Evolutionary conservation across 768 basidiomycete species (phyloP), one percentile per base, ranked within the genome.

Genomic region (Saitozyma podzolica): DNA sequence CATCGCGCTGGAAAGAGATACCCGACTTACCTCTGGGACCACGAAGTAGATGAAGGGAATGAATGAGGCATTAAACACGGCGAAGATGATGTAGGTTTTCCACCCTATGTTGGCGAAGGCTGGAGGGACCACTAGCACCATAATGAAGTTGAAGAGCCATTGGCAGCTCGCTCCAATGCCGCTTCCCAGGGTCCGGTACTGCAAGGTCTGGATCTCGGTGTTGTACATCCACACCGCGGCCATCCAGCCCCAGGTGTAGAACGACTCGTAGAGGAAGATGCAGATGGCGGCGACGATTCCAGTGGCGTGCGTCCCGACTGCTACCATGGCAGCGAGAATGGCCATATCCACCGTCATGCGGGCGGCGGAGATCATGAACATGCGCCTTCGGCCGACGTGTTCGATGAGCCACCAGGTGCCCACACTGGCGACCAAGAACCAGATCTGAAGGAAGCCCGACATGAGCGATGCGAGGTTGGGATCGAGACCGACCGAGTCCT

Each of bases 391-490:
- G 10, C 57, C 57, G 29, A 58, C 40, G 40, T 40, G 39, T 10
- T 49, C 57, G 47, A 58, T 40, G 19, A 58, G 40, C n/a, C 40
- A 58, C 57, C 57, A 58, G 9, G 57, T 58, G 40, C 14, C 20
- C 19, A 58, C 14, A 40, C 45, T 49, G 11, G 57, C 57, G 43
- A 58, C 45, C 10, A 58, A 45, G 49, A 58, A 58, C 45, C 45
- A 58, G 29, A 58, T 40, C 40, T 58, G 57, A 14, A 58, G 57
- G 41, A 40, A 58, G 14, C 57, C 57, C 6, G n/a, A 13, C 57
- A 58, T 58, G 29, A 58, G 48, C 14, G 13, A 10, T 8, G 57
- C 43, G 7, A 58, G 45, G 16, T 58, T 19, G 10, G 17, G 57
- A 13, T 17, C 40, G 37, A 58, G 29, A 9, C 57, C 57, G 37